phyloP scores from a whole-genome alignment of 306 rosid species.

The Heteromeles arbutifolia region DNA sequence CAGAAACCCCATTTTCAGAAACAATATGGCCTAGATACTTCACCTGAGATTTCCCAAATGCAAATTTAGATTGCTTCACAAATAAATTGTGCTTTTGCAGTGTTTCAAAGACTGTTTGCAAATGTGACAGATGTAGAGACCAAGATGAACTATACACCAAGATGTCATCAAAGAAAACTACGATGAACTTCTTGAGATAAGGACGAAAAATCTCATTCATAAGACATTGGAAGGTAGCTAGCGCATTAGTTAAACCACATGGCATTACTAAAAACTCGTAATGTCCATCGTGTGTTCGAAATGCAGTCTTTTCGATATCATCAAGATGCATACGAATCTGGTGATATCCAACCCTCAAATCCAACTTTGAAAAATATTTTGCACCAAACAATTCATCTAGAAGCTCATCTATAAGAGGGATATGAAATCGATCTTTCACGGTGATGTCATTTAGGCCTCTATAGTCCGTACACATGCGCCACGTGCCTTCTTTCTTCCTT shows the following conservation, averaged over 20 bases:
- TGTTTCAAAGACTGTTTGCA: too few relatives aligned
- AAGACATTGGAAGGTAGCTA: too few relatives aligned
- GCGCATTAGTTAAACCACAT: too few relatives aligned
- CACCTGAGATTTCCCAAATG: too few relatives aligned
- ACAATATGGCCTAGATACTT: too few relatives aligned
- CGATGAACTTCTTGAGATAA: too few relatives aligned
- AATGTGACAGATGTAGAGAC: too few relatives aligned
- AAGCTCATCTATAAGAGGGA: background rate
- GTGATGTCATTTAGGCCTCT: background rate
- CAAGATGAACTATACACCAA: background rate
- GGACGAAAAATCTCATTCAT: too few relatives aligned
- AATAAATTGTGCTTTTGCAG: too few relatives aligned
- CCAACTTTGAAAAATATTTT: background rate
- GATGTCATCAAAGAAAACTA: background rate
- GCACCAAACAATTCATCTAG: background rate
- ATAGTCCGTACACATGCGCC: background rate
- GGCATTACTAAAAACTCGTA: background rate
- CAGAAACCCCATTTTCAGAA: too few relatives aligned
- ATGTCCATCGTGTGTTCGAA: background rate
- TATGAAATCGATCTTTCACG: background rate
- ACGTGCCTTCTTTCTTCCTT: background rate
- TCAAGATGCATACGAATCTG: background rate
- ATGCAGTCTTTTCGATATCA: background rate
- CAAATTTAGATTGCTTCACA: too few relatives aligned
- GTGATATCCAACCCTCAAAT: background rate